phyloP scores from a whole-genome alignment of 2,329 filamentous ascomycete species.

The Colletotrichum spaethianum region DNA sequence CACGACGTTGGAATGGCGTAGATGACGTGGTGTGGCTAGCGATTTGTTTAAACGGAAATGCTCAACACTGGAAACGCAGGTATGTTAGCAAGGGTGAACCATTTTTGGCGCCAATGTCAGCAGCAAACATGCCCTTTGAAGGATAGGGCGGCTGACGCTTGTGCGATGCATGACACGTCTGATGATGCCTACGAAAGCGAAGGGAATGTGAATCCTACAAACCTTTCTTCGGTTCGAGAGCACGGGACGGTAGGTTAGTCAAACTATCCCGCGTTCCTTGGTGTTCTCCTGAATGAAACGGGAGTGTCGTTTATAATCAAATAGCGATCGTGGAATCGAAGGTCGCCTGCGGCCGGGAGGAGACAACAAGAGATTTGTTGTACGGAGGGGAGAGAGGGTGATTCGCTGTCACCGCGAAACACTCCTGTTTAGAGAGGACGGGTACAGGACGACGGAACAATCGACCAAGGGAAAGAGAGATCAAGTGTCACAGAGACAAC shows the following conservation, averaged over 20 bases:
- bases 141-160: not conserved
- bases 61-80: conserved; percentile 1
- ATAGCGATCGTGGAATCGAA: conserved; percentile 60
- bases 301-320: conserved; percentile 42
- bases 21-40: not conserved
- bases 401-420: conserved; percentile 65
- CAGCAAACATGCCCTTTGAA: not conserved
- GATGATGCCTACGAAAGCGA: not conserved
- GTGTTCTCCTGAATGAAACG: conserved; percentile 36
- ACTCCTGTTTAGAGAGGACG: conserved; percentile 41
- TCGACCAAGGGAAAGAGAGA: conserved; percentile 44
- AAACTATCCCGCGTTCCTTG: conserved; percentile 7
- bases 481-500: conserved; percentile 52
- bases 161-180: not conserved
- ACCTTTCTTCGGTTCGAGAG: conserved; percentile 30
- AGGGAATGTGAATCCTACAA: not conserved
- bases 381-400: conserved; percentile 50
- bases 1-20: not conserved
- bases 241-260: conserved; percentile 26
- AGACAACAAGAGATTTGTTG: conserved; percentile 55
- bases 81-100: conserved; percentile 19
- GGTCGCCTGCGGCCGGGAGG: conserved; percentile 71
- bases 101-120: not conserved
- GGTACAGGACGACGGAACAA: conserved; percentile 44
- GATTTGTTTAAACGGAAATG: not conserved